Evolutionary conservation across 495 filamentous ascomycete genomes (phyloP).

Genomic region (Xylaria cubensis): DNA sequence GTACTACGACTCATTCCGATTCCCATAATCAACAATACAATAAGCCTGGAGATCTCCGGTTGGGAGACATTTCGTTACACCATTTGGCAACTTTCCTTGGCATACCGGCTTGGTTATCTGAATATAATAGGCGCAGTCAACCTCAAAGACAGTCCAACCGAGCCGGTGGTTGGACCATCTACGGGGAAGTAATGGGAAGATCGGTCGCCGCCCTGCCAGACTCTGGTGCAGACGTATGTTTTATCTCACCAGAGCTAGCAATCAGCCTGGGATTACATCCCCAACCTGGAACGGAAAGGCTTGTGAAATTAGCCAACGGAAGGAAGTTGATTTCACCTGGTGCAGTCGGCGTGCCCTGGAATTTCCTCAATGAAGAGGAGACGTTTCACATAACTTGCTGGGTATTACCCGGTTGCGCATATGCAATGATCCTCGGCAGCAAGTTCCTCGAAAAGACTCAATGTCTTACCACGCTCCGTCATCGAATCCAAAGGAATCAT

Average conservation of each 20-base stretch:
- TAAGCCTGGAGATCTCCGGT: slow-evolving; percentile 75
- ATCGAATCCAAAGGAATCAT: neutral
- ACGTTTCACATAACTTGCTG: neutral
- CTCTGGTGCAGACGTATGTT: neutral
- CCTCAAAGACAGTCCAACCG: neutral
- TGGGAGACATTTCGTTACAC: no score
- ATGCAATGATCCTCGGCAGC: neutral
- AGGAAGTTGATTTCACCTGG: neutral
- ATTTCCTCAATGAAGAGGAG: neutral
- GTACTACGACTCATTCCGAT: slow-evolving; percentile 77
- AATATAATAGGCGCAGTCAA: no score
- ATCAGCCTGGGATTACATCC: neutral
- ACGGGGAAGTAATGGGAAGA: neutral
- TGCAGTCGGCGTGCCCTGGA: neutral
- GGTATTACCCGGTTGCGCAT: neutral
- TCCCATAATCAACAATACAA: slow-evolving; percentile 85
- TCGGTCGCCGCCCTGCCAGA: neutral
- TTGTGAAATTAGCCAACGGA: neutral
- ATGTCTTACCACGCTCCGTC: neutral
- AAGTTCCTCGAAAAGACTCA: neutral
- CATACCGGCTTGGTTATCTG: no score
- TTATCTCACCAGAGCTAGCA: neutral
- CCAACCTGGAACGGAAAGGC: neutral
- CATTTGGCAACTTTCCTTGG: no score
- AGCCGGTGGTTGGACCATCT: neutral